Conservation (phyloP, 495 filamentous ascomycete genomes). For the Aspergillus kassunensis region DNA sequence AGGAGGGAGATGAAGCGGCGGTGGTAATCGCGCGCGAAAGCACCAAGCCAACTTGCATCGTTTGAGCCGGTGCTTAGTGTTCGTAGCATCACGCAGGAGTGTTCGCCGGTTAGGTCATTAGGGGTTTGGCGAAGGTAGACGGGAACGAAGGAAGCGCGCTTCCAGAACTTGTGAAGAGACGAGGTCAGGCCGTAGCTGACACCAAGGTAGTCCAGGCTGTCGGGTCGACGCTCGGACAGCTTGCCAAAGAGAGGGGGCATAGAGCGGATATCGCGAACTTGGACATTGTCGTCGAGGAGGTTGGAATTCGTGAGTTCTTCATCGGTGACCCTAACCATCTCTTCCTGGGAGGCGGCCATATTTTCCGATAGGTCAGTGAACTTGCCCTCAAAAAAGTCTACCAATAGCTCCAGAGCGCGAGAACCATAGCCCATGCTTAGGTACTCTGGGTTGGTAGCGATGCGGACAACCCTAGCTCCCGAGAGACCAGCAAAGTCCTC, state of each 20-base stretch:
- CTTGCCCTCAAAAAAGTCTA: constrained; percentile 93
- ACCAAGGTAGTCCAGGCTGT: constrained; percentile 84
- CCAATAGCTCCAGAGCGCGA: constrained; percentile 76
- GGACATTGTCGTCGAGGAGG: constrained; percentile 81
- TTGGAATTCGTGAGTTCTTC: constrained; percentile 73
- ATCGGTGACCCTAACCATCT: constrained; percentile 79
- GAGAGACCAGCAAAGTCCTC: constrained; percentile 92
- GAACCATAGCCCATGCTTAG: constrained; percentile 92
- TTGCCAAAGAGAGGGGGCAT: constrained; percentile 94
- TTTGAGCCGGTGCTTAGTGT: constrained; percentile 55
- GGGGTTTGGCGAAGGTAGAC: constrained; percentile 95
- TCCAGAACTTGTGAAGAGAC: constrained; percentile 95
- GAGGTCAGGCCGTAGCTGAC: constrained; percentile 92
- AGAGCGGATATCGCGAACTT: constrained; percentile 80
- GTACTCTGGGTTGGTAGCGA: constrained; percentile 96
- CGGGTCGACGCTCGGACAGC: constrained; percentile 76
- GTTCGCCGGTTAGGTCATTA: constrained; percentile 94
- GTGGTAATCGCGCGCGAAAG: constrained; percentile 91
- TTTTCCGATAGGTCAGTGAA: constrained; percentile 76
- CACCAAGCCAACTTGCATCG: constrained; percentile 79
- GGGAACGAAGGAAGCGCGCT: constrained; percentile 75
- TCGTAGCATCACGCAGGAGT: constrained; percentile 95
- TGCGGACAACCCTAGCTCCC: constrained; percentile 87
- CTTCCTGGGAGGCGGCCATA: constrained; percentile 41
- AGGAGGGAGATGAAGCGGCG: constrained; percentile 81